A percentile compares a stretch with the other conserved stretches of the same genome.
phyloP scores from a whole-genome alignment of 108 stramenopile genomes.

The Cyclotella atomus region DNA sequence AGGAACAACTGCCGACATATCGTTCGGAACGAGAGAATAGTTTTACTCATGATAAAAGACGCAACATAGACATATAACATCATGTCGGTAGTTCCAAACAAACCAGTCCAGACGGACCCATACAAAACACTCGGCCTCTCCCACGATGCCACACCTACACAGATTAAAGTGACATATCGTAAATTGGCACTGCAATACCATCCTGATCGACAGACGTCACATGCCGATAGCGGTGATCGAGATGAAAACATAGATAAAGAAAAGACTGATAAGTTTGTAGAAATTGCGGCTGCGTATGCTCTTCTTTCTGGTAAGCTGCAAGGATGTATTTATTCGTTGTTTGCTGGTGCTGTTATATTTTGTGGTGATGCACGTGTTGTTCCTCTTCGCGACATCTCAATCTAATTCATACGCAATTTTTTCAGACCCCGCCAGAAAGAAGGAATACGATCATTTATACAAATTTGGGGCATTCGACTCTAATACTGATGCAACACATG shows the following conservation, averaged over 20 bases:
- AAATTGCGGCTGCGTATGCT: constrained; percentile 64
- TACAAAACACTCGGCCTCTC: constrained; percentile 69
- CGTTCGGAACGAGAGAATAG: no score
- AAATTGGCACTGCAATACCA: constrained; percentile 57
- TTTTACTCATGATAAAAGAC: no score
- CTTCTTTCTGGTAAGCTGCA: no score
- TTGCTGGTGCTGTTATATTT: no score
- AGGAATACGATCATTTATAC: constrained; percentile 57
- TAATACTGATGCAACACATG: neutral
- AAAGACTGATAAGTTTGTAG: constrained; percentile 45
- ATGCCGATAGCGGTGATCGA: neutral
- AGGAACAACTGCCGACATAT: no score
- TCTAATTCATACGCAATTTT: no score
- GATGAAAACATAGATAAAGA: constrained; percentile 16
- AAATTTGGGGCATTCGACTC: constrained; percentile 41
- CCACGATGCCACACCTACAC: constrained; percentile 51
- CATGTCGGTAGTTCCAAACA: constrained; percentile 4
- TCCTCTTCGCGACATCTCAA: no score
- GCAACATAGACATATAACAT: no score
- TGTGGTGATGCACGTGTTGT: no score
- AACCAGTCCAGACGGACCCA: constrained; percentile 38
- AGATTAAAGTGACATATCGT: constrained; percentile 65
- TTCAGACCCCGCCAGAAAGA: constrained; percentile 48
- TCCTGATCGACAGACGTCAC: constrained; percentile 51
- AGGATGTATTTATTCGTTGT: no score